Base-by-base conservation (phyloP, 768 basidiomycete species). In the Suillus subluteus region DNA sequence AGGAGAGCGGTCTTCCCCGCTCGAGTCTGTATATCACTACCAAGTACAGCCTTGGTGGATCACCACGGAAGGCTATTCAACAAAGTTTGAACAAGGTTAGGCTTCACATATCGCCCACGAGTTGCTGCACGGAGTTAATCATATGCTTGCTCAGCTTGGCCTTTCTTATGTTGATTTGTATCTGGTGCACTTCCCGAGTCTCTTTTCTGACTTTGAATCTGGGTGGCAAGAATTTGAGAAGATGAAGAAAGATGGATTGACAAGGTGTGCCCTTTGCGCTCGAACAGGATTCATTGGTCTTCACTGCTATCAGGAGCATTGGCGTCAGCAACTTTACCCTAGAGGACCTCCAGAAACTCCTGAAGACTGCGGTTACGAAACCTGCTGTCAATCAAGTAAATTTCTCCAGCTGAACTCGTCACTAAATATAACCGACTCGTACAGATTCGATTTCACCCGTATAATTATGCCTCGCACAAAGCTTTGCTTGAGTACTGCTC, bases 321-420 rank as follows among this genome's bases (percentile, higher is more conserved):
- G 91, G 90, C 18, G 89, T 93, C 66, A 88, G 87, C 78, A 92
- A 92, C 76, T 91, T 89, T 73, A 73, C 72, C 4, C 66, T 89
- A 37, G 74, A 80, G 1, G 76, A 88, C 58, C 80, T 93, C 16
- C 79, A 89, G 71, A 74, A 74, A 4, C 68, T 92, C 3, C 56
- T 87, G 64, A 84, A 83, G 69, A 73, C 76, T 1, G 87, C 88
- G 3, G 79, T 77, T 41, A 76, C 88, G 69, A 86, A 82, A 44
- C 91, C 91, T 4, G 87, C 86, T 1, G 89, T 89, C 43, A 91
- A 94, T 72, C 91, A 93, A 79, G 90, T 87, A 41, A 3, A 9
- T 23, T 3, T 68, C 44, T 44, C 44, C 4, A 44, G 77, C 13
- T 13, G 48, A 13, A 52, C 12, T n/a, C 15, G n/a, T 38, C 62